These are phyloP conservation scores for Rhodotorula sp. DNA, from an alignment of 1,284 basidiomycete species.

Conservation along the genomic window DNA sequence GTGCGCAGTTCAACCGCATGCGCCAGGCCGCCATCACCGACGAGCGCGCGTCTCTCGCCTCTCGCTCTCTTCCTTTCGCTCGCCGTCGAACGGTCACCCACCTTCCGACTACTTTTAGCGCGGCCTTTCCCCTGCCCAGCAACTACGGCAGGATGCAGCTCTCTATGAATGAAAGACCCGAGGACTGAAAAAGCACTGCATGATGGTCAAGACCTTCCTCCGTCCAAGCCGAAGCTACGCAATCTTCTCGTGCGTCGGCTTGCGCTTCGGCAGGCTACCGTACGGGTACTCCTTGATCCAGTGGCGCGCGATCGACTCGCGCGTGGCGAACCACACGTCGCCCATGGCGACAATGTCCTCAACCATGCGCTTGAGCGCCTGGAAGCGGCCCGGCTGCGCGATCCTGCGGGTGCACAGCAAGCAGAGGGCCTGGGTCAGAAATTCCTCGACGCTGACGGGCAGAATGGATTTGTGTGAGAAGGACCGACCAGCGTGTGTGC, in stretches of 20 bases:
- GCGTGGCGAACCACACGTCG: constrained; percentile 10
- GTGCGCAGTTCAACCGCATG: constrained; percentile 77
- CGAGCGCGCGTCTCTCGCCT: constrained; percentile 56
- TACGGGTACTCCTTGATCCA: not conserved
- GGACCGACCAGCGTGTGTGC: constrained; percentile 42
- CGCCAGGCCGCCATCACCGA: constrained; percentile 98
- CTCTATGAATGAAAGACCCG: too few relatives aligned
- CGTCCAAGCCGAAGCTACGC: too few relatives aligned
- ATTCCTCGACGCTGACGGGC: not conserved
- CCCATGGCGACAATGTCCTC: constrained; percentile 28
- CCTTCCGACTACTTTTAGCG: not conserved
- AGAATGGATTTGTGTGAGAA: not conserved
- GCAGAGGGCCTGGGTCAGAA: too few relatives aligned
- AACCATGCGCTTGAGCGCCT: constrained; percentile 52
- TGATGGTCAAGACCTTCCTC: too few relatives aligned
- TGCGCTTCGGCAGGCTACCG: not conserved
- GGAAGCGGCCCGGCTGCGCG: constrained; percentile 50
- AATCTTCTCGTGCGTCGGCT: not conserved
- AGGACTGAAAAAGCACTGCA: too few relatives aligned
- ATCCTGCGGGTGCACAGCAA: not conserved
- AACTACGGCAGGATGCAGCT: too few relatives aligned
- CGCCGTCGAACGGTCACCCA: not conserved
- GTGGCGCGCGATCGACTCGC: constrained; percentile 8
- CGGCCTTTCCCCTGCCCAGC: too few relatives aligned
- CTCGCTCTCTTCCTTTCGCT: not conserved